Conservation (phyloP, 352 stramenopile genomes). For the Halophytophthora batemanensis region DNA sequence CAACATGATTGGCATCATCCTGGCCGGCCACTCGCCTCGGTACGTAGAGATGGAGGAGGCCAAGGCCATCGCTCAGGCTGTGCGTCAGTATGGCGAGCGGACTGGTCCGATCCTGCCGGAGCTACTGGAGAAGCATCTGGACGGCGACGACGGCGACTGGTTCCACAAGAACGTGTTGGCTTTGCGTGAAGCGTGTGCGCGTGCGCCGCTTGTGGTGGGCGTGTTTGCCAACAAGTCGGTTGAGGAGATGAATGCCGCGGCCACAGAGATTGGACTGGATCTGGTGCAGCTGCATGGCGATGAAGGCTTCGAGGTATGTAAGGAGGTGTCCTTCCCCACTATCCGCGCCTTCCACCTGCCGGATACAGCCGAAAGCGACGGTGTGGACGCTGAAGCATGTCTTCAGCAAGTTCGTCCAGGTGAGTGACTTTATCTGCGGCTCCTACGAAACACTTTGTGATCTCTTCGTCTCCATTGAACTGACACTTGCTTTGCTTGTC, state of each 20-base stretch:
- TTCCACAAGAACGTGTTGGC: slow-evolving; percentile 73
- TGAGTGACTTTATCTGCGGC: no score
- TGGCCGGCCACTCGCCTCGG: slow-evolving; percentile 91
- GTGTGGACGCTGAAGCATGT: slow-evolving; percentile 71
- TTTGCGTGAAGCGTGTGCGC: slow-evolving; percentile 63
- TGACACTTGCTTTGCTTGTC: no score
- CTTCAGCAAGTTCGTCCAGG: slow-evolving; percentile 64
- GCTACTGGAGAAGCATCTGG: slow-evolving; percentile 33
- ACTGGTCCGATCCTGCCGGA: slow-evolving; percentile 53
- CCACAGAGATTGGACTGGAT: slow-evolving; percentile 91
- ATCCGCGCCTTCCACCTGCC: slow-evolving; percentile 94
- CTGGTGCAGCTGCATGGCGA: slow-evolving; percentile 97
- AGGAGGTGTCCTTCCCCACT: slow-evolving; percentile 84
- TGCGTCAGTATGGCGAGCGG: slow-evolving; percentile 94
- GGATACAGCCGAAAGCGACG: slow-evolving; percentile 68
- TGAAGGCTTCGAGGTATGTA: slow-evolving; percentile 90
- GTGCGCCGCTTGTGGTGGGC: slow-evolving; percentile 88
- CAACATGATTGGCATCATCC: slow-evolving; percentile 98
- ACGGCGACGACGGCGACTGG: slow-evolving; percentile 50
- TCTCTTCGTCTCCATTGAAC: no score
- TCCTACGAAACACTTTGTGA: no score
- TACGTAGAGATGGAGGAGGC: slow-evolving; percentile 81
- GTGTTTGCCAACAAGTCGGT: slow-evolving; percentile 97
- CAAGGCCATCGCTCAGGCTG: slow-evolving; percentile 88
- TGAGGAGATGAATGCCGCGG: slow-evolving; percentile 90